Evolutionary conservation across 352 stramenopile species (phyloP), one percentile per base, ranked within the genome.

Genomic region (Globisporangium spinosum): DNA sequence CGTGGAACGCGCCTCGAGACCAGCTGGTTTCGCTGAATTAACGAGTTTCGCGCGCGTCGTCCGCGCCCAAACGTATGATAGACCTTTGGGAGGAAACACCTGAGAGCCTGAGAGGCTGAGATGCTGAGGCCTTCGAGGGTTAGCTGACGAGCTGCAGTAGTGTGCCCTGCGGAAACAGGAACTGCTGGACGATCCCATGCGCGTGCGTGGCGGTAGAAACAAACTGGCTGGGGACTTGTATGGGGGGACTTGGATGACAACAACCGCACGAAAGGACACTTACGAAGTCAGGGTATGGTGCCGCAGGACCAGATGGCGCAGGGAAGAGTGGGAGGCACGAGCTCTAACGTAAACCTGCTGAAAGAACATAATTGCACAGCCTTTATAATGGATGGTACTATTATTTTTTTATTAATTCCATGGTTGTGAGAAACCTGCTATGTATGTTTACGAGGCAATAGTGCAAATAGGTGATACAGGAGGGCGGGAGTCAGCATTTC

Each of bases 1-100:
- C 10, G 27, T 29, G 40, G 58, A 64, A 64, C 27, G 17, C 15
- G 40, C 38, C 3, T 5, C 8, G 6, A 25, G n/a, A 43, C 22
- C 58, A 64, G 58, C 58, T 64, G 58, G 38, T 64, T 64, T 40
- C 38, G 15, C 58, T 64, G 40, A 64, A 64, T 27, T 23, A 34
- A 55, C 35, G 23, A 53, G 20, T 64, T 55, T 27, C 58, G 38
- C 23, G 58, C 38, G 58, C 58, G 35, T 55, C 58, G 35, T 25
- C 58, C 38, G 9, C 3, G 23, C 25, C 6, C 12, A 23, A 23
- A 10, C 45, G 20, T 51, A 32, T 8, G 29, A 32, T 32, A 8
- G 15, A 29, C n/a, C 49, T 58, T 27, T 4, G 3, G 25, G 4
- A 13, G 25, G 35, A 60, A 25, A 8, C 12, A 40, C 0, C 40